Evolutionary conservation across 2,329 filamentous ascomycete genomes (phyloP).

Genomic region (Laburnicola sp.): DNA sequence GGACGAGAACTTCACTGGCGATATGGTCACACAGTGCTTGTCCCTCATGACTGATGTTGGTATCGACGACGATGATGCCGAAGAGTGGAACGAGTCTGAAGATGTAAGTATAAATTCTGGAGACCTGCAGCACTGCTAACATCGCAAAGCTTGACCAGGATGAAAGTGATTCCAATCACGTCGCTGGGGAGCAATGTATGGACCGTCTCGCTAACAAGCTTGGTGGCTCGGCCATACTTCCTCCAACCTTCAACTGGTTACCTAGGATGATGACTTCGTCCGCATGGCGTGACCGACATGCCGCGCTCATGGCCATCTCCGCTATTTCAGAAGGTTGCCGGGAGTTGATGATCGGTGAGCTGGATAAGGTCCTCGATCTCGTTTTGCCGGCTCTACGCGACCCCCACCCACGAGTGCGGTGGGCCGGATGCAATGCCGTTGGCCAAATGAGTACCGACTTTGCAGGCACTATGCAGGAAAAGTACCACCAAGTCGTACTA

Average conservation of each 20-base stretch:
- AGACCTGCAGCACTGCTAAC: constrained; percentile 1
- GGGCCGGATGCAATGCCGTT: constrained; percentile 97
- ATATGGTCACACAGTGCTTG: constrained; percentile 98
- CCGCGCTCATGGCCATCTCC: constrained; percentile 97
- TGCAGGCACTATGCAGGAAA: constrained; percentile 95
- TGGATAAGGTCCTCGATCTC: constrained; percentile 90
- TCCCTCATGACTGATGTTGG: constrained; percentile 98
- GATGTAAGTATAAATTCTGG: constrained; percentile 64
- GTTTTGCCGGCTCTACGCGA: constrained; percentile 92
- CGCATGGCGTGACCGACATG: constrained; percentile 92
- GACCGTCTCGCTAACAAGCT: constrained; percentile 96
- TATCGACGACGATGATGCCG: constrained; percentile 88
- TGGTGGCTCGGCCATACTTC: constrained; percentile 87
- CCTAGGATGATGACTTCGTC: constrained; percentile 96
- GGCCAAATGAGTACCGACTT: constrained; percentile 99
- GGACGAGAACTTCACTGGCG: constrained; percentile 84
- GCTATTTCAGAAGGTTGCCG: constrained; percentile 97
- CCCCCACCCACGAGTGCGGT: constrained; percentile 88
- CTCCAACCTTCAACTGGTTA: constrained; percentile 94
- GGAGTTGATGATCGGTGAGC: constrained; percentile 91
- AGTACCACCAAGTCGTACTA: constrained; percentile 85
- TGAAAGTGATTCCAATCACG: constrained; percentile 95
- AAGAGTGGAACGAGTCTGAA: constrained; percentile 90
- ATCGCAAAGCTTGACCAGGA: constrained; percentile 76
- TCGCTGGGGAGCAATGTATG: constrained; percentile 98